Base-by-base conservation (phyloP, 2,329 filamentous ascomycete genomes). In the Teratosphaeria nubilosa region DNA sequence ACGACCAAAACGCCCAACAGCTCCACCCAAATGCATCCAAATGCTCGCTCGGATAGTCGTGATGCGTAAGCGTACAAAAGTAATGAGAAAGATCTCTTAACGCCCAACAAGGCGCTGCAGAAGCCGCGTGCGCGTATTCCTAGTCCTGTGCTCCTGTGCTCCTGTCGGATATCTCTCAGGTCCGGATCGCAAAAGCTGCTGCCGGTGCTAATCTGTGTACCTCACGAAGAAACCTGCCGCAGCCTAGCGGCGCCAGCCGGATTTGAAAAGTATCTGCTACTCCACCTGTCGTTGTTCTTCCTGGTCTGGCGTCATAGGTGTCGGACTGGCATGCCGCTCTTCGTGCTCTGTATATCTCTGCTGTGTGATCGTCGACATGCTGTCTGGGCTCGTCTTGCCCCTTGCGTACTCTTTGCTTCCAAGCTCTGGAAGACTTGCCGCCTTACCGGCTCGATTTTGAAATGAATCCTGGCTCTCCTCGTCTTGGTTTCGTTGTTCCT, bases 401-500 rank as follows among this genome's bases (percentile, higher is more conserved):
- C 34, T 41, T 5, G 31, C n/a, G 48, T 53, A 56, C 25, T 30
- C 30, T 32, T 52, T 59, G 24, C 57, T 59, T n/a, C 53, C 57
- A 3, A 59, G 53, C 54, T 56, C 57, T 24, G 57, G 57, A 25
- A 59, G 16, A 50, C 54, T 59, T n/a, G 22, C 24, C 9, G 52
- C 56, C 53, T 41, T 55, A 16, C 20, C 51, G 6, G 56, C 41
- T 53, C 25, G 20, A 16, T 34, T 31, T 3, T 31, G 22, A 53
- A 6, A 31, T 34, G 41, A 48, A n/a, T 53, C 41, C 16, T 56
- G 34, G 32, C 37, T 51, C 50, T 37, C 31, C 48, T 55, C 24
- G 27, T 55, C 30, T 6, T 53, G 54, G 50, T 27, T 55, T 34
- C 50, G 60, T 51, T 60, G 53, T 37, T 62, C 57, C 59, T 70